These are phyloP conservation scores for Aspergillus thermomutatus DNA, from an alignment of 2,329 filamentous ascomycete species.

Conservation along the genomic window DNA sequence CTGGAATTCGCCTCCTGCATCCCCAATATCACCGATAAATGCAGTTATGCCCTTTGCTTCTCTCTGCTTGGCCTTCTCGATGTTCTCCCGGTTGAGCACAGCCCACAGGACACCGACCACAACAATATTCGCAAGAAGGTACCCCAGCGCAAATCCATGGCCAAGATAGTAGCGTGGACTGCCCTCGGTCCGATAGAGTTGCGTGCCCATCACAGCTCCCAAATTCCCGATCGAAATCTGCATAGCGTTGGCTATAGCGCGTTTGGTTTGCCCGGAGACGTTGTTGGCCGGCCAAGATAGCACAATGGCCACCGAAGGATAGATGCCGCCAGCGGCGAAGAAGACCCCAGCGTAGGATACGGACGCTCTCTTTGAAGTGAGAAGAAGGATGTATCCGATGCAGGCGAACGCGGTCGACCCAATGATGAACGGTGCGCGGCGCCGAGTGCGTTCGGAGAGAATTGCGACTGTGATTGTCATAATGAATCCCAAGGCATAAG, in stretches of 20 bases:
- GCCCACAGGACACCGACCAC: slow-evolving; percentile 54
- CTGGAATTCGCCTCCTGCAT: slow-evolving; percentile 51
- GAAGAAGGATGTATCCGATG: slow-evolving; percentile 61
- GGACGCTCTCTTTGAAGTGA: slow-evolving; percentile 53
- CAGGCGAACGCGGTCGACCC: slow-evolving; percentile 54
- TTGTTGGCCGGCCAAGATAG: slow-evolving; percentile 71
- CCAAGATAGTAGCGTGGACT: slow-evolving; percentile 64
- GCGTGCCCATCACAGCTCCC: slow-evolving; percentile 66
- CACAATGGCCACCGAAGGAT: slow-evolving; percentile 60
- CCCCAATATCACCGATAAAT: slow-evolving; percentile 45
- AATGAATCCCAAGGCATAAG: slow-evolving; percentile 61
- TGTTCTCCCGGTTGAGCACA: slow-evolving; percentile 58
- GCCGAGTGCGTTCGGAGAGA: slow-evolving; percentile 56
- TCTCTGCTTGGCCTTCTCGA: slow-evolving; percentile 46
- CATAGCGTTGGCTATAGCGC: slow-evolving; percentile 66
- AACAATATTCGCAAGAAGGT: slow-evolving; percentile 57
- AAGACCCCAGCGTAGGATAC: slow-evolving; percentile 61
- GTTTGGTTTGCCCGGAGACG: slow-evolving; percentile 67
- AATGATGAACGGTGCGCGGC: slow-evolving; percentile 63
- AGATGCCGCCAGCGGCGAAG: slow-evolving; percentile 65
- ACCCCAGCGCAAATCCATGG: slow-evolving; percentile 64
- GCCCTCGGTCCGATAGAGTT: slow-evolving; percentile 61
- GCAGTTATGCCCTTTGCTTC: slow-evolving; percentile 33
- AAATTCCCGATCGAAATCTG: slow-evolving; percentile 70
- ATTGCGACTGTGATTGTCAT: slow-evolving; percentile 59